Percentiles rank a stretch among this genome's conserved stretches.
Conservation (phyloP, 179 eudicot species). For the Spergularia azorica region DNA sequence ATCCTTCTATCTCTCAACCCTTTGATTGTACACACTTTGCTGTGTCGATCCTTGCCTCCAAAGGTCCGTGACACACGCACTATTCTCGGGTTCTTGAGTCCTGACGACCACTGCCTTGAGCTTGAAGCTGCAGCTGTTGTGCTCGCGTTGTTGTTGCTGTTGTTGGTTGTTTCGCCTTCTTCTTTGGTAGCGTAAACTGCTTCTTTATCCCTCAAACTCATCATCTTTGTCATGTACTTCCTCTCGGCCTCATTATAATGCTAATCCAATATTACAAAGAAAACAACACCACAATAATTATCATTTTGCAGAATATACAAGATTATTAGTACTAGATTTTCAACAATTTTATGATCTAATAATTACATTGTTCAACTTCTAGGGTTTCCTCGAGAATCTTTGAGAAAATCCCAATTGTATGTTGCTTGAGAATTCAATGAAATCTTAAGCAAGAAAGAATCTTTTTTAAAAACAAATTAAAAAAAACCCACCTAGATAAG, state of each 20-base stretch:
- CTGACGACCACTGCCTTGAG: conserved; percentile 58
- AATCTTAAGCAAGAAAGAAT: too few species aligned
- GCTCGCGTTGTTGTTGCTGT: conserved; percentile 3
- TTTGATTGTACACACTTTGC: conserved; percentile 86
- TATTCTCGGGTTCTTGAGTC: conserved; percentile 74
- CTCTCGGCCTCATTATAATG: conserved; percentile 23
- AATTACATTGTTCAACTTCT: too few species aligned
- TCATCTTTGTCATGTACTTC: conserved; percentile 37
- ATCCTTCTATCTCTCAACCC: conserved; percentile 87
- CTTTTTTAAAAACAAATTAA: too few species aligned
- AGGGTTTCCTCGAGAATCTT: too few species aligned
- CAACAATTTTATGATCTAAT: too few species aligned
- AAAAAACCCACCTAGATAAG: too few species aligned
- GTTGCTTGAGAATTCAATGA: too few species aligned
- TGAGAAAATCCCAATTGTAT: too few species aligned
- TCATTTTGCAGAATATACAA: too few species aligned
- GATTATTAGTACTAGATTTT: too few species aligned
- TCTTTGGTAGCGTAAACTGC: conserved; percentile 37
- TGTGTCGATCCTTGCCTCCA: conserved; percentile 93
- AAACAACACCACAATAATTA: too few species aligned
- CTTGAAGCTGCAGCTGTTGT: conserved; percentile 28
- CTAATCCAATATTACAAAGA: neutral
- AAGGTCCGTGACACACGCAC: conserved; percentile 80
- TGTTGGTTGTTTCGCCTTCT: conserved; percentile 20
- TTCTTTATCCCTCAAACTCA: conserved; percentile 48